Evolutionary conservation across 106 monocot species (phyloP), one percentile per base, ranked within the genome.

Genomic region (Narthecium ossifragum): DNA sequence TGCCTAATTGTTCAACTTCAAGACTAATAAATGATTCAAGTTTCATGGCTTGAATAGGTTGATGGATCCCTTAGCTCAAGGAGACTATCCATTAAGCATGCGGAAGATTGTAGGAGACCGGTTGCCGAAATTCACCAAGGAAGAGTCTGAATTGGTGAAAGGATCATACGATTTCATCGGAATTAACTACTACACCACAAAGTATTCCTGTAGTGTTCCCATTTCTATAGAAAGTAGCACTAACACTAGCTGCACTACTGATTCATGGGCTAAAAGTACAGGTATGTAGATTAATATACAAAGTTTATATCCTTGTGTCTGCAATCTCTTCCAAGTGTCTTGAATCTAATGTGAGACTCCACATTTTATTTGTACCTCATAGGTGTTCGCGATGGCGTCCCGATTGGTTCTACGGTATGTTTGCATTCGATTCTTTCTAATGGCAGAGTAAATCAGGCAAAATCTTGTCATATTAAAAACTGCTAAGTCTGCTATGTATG

Each of bases 131-230:
- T n/a, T n/a, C n/a, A n/a, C n/a, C n/a, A n/a, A n/a, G n/a, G n/a
- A n/a, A n/a, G n/a, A n/a, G n/a, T n/a, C n/a, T n/a, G n/a, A n/a
- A n/a, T n/a, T n/a, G n/a, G n/a, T n/a, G n/a, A n/a, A n/a, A n/a
- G n/a, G n/a, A n/a, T n/a, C n/a, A n/a, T n/a, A n/a, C n/a, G n/a
- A n/a, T n/a, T n/a, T n/a, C n/a, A n/a, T n/a, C n/a, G 77, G 77
- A n/a, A 23, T 77, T 14, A 77, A 77, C 26, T 77, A 77, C 51
- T 77, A 77, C 27, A 71, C 71, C 8, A 25, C 77, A 61, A 61
- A 31, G 27, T 77, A 38, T 57, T 43, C 23, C 24, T 40, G 31
- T n/a, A 22, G 30, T 69, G 11, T 59, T 45, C 51, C 34, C 30
- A 38, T 60, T 6, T 10, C 46, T 15, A 43, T 18, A 17, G 18